Evolutionary conservation across 2,329 filamentous ascomycete species (phyloP).

Genomic region (Verticillium isaacii): DNA sequence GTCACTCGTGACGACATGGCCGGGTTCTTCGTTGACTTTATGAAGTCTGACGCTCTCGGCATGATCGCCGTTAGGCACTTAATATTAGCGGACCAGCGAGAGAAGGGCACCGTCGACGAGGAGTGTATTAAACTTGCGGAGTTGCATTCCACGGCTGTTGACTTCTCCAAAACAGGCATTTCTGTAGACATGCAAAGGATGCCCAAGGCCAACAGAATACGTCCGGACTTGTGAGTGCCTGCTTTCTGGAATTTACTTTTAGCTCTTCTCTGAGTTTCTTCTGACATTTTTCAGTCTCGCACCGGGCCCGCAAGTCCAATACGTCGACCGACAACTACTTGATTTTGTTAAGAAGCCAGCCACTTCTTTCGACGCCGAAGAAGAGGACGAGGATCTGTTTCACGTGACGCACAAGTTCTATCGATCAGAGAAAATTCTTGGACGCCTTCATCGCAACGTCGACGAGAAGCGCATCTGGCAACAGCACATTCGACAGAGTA

Average conservation of each 20-base stretch:
- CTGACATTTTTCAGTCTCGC: conserved; percentile 31
- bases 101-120: conserved; percentile 42
- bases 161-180: conserved; percentile 73
- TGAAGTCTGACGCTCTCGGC: conserved; percentile 62
- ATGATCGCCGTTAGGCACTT: conserved; percentile 61
- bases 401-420: conserved; percentile 54
- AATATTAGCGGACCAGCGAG: conserved; percentile 55
- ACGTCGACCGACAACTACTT: conserved; percentile 40
- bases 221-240: conserved; percentile 51
- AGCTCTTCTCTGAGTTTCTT: background rate
- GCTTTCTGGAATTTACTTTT: background rate
- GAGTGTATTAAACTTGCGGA: conserved; percentile 53
- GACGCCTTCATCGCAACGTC: conserved; percentile 65
- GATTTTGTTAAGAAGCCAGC: conserved; percentile 23
- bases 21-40: conserved; percentile 75
- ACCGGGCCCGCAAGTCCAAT: conserved; percentile 35
- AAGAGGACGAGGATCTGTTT: conserved; percentile 35
- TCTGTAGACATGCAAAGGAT: conserved; percentile 42
- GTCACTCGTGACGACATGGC: conserved; percentile 66
- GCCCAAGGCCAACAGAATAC: conserved; percentile 30
- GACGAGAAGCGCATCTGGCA: conserved; percentile 66
- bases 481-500: conserved; percentile 34
- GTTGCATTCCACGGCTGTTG: conserved; percentile 67
- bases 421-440: conserved; percentile 62
- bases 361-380: conserved; percentile 27